Evolutionary conservation across 139 green algal species (phyloP).

Genomic region (Tetratostichococcus sp.): DNA sequence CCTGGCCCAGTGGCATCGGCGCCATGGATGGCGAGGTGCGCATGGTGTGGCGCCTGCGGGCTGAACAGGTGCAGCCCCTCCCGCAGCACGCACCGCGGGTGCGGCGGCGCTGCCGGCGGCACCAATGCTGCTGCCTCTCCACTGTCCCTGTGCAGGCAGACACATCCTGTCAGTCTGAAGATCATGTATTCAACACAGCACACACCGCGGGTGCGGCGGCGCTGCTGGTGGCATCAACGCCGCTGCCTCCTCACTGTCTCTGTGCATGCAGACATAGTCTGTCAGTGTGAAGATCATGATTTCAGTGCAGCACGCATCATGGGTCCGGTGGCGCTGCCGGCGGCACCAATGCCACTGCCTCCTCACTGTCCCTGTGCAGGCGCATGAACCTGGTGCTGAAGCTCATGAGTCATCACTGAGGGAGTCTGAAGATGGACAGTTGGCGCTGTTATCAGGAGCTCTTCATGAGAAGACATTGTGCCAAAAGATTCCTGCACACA

Average conservation of each 20-base stretch:
- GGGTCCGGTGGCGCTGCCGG: neutral
- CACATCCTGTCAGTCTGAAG: too few species aligned
- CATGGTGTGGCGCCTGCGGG: slow-evolving; percentile 57
- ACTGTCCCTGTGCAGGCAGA: neutral
- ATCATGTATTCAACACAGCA: too few species aligned
- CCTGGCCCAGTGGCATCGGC: slow-evolving; percentile 10
- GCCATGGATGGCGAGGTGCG: slow-evolving; percentile 36
- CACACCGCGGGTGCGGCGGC: slow-evolving; percentile 6
- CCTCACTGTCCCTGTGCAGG: neutral
- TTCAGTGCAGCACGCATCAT: slow-evolving; percentile 28
- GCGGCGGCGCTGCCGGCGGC: too few species aligned
- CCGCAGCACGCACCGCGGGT: slow-evolving; percentile 23
- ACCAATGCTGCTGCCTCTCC: neutral
- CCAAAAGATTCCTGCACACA: too few species aligned
- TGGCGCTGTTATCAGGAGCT: too few species aligned
- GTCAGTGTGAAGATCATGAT: too few species aligned
- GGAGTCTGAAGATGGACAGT: too few species aligned
- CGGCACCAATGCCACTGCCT: neutral
- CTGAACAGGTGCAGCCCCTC: slow-evolving; percentile 74
- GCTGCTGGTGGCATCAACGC: neutral
- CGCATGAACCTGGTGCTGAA: too few species aligned
- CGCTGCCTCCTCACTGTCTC: neutral
- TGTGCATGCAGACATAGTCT: neutral
- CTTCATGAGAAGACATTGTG: too few species aligned
- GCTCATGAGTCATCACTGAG: too few species aligned